These are phyloP conservation scores for Starmerella asiatica DNA, from an alignment of 805 yeast species.

Conservation along the genomic window DNA sequence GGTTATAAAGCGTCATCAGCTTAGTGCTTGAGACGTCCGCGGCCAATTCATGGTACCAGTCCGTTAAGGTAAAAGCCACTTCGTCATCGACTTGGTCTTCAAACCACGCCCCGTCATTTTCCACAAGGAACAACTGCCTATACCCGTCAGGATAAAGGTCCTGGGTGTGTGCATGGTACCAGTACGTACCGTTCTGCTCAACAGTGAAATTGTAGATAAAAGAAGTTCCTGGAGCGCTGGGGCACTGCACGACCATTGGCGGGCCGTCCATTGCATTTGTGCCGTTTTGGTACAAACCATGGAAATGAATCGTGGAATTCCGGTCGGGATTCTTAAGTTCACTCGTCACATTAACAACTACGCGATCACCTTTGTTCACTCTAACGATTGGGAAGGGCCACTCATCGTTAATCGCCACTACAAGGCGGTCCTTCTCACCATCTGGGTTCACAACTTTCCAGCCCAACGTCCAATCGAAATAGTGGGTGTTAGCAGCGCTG, in stretches of 20 bases:
- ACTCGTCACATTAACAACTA: slow-evolving; percentile 60
- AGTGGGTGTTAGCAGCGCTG: slow-evolving; percentile 14
- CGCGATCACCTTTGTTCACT: slow-evolving; percentile 67
- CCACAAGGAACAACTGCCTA: slow-evolving; percentile 48
- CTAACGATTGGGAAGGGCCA: slow-evolving; percentile 81
- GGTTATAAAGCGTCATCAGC: slow-evolving; percentile 66
- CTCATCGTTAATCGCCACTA: slow-evolving; percentile 51
- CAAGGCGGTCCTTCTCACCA: slow-evolving; percentile 37
- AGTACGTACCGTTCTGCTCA: slow-evolving; percentile 76
- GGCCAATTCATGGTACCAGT: slow-evolving; percentile 72
- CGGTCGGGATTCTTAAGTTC: slow-evolving; percentile 43
- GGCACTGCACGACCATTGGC: slow-evolving; percentile 77
- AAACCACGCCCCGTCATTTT: slow-evolving; percentile 52
- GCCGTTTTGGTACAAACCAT: slow-evolving; percentile 77
- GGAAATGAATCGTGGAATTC: slow-evolving; percentile 79
- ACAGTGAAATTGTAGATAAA: slow-evolving; percentile 80
- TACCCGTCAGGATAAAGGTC: slow-evolving; percentile 90
- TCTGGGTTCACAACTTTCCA: slow-evolving; percentile 39
- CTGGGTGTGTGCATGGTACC: slow-evolving; percentile 92
- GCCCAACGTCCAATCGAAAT: slow-evolving; percentile 28
- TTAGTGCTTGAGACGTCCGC: slow-evolving; percentile 33
- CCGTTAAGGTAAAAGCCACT: slow-evolving; percentile 50
- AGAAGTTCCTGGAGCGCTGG: slow-evolving; percentile 66
- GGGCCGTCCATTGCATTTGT: slow-evolving; percentile 83
- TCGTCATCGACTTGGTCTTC: slow-evolving; percentile 63